phyloP scores from a whole-genome alignment of 768 basidiomycete genomes.

The Cubamyces sp. region DNA sequence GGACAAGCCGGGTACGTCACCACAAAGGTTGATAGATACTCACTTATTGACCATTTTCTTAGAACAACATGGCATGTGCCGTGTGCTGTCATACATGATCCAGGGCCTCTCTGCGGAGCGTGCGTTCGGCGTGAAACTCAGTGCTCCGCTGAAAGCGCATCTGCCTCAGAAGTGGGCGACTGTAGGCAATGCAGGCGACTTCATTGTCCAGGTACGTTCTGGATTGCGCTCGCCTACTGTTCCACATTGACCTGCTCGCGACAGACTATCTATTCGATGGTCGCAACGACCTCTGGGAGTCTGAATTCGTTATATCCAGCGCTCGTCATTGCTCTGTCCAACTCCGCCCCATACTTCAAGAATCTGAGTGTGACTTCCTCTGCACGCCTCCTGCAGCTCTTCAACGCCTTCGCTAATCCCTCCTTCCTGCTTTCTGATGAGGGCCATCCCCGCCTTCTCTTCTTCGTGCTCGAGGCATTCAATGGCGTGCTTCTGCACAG shows the following conservation, averaged over 20 bases:
- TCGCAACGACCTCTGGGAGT: slow-evolving; percentile 83
- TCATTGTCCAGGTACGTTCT: slow-evolving; percentile 76
- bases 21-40: slow-evolving; percentile 1
- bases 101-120: slow-evolving; percentile 89
- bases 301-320: slow-evolving; percentile 90
- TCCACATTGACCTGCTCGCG: slow-evolving; percentile 11
- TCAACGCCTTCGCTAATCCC: slow-evolving; percentile 90
- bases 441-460: slow-evolving; percentile 90
- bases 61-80: slow-evolving; percentile 92
- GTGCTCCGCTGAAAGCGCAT: slow-evolving; percentile 62
- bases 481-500: slow-evolving; percentile 82
- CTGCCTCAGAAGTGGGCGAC: slow-evolving; percentile 80
- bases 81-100: slow-evolving; percentile 88
- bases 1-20: slow-evolving; percentile 80
- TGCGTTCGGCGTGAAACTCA: slow-evolving; percentile 72
- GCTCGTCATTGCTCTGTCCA: slow-evolving; percentile 86
- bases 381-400: slow-evolving; percentile 83
- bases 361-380: slow-evolving; percentile 81
- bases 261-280: slow-evolving; percentile 86
- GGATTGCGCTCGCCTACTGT: not conserved
- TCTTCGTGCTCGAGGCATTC: slow-evolving; percentile 94
- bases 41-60: slow-evolving; percentile 7
- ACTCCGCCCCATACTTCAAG: slow-evolving; percentile 85
- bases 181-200: slow-evolving; percentile 78
- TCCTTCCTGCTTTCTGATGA: slow-evolving; percentile 91